These are phyloP conservation scores for Gossypium ekmanianum DNA, from an alignment of 345 rosid genomes.

Conservation along the genomic window DNA sequence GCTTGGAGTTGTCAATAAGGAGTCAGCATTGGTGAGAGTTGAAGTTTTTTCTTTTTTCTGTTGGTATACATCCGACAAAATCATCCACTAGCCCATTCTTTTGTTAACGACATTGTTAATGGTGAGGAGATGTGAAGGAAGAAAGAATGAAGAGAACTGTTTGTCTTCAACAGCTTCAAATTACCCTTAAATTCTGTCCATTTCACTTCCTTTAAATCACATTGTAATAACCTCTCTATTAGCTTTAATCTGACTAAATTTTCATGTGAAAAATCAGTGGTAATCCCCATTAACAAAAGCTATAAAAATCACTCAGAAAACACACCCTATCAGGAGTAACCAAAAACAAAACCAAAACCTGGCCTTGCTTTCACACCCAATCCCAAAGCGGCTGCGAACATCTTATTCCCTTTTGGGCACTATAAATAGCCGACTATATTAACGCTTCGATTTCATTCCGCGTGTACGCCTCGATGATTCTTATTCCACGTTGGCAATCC, in stretches of 20 bases:
- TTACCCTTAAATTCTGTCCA: conserved; percentile 10
- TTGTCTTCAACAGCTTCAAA: background rate
- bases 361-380: background rate
- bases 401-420: background rate
- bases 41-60: background rate
- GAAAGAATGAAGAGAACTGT: background rate
- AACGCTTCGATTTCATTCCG: conserved; percentile 31
- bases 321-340: conserved; percentile 30
- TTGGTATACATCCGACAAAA: no score
- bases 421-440: background rate
- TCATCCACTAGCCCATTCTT: background rate
- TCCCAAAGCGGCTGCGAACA: background rate
- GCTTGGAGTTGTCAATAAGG: background rate
- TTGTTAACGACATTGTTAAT: background rate
- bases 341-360: conserved; percentile 8
- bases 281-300: conserved; percentile 7
- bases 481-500: conserved; percentile 43
- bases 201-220: conserved; percentile 19
- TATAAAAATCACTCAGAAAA: conserved; percentile 31
- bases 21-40: background rate
- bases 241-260: background rate
- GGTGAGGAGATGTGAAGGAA: background rate
- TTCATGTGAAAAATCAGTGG: background rate
- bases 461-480: conserved; percentile 45
- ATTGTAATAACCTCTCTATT: conserved; percentile 15